A percentile compares a stretch with the other conserved stretches of the same genome.
These are phyloP conservation scores for Echites panduratus DNA, from an alignment of 257 asterid species.

Conservation along the genomic window DNA sequence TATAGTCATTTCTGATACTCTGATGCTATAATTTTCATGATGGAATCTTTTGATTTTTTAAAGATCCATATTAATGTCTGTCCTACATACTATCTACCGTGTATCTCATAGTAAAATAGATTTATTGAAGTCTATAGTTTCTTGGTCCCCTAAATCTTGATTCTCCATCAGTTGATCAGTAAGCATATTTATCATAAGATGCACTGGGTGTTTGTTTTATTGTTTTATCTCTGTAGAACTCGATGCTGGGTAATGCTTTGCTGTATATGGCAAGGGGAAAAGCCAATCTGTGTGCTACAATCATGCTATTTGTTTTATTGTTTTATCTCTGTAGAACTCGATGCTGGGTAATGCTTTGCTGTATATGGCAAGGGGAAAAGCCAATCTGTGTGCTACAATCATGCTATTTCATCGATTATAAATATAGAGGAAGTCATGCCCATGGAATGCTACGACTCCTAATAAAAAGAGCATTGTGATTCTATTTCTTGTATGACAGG, in stretches of 20 bases:
- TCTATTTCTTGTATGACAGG: conserved; percentile 27
- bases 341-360: neutral
- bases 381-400: neutral
- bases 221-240: neutral
- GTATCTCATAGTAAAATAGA: neutral
- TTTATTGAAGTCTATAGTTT: neutral
- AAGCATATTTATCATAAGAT: neutral
- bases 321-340: no score
- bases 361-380: neutral
- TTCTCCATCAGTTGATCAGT: neutral
- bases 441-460: conserved; percentile 16
- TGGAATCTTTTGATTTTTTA: neutral
- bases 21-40: neutral
- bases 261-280: neutral
- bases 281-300: neutral
- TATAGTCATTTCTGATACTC: neutral
- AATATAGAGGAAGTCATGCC: conserved; percentile 11
- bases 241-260: neutral
- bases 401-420: conserved; percentile 6
- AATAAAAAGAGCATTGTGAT: conserved; percentile 27
- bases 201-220: neutral
- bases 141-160: neutral
- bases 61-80: neutral
- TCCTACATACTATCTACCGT: neutral
- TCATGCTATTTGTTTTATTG: neutral